Base-by-base conservation (phyloP, 192 early-diverging fungal genomes). In the Lunasporangiospora selenospora region DNA sequence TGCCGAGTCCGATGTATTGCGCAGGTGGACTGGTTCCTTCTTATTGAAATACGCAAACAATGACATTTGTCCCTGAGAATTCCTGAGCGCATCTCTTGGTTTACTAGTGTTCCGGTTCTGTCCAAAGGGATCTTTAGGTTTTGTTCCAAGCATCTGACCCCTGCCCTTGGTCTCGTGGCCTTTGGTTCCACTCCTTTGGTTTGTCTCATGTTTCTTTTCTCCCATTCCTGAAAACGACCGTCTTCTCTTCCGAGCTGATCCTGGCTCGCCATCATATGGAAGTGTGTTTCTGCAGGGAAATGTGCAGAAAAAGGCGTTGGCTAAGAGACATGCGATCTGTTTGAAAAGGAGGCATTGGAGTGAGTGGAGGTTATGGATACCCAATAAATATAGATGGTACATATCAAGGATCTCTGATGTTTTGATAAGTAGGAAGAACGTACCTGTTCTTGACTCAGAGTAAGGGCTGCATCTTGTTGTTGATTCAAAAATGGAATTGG, bases 361-460 rank as follows among this genome's bases (percentile, higher is more conserved):
- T n/a, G 21, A 19, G 43, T 21, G 51, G 10, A 31, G 50, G 9
- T 52, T 1, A 46, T 48, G 8, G 15, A 0, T n/a, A n/a, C n/a
- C n/a, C n/a, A n/a, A n/a, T 5, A 19, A 23, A 36, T 44, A 58
- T 18, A 30, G 15, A 56, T 19, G 23, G 15, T 27, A 54, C 19
- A 4, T 7, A 0, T 40, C 13, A 0, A 19, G 18, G 16, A 3
- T 36, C 34, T 21, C n/a, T 16, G 10, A 19, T 19, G 16, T 36
- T 15, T 6, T 21, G 33, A 2, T 23, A 23, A 38, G 29, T 12
- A 40, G 15, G 10, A 39, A 39, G 19, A 49, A 49, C 9, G 34
- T 62, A 73, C 69, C 55, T 73, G 69, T 41, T 73, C 69, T 21
- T 73, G 69, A 19, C 60, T 58, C 3, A 73, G 60, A 15, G 69